phyloP scores from a whole-genome alignment of 1,284 basidiomycete genomes.

The Neonothopanus nambi region DNA sequence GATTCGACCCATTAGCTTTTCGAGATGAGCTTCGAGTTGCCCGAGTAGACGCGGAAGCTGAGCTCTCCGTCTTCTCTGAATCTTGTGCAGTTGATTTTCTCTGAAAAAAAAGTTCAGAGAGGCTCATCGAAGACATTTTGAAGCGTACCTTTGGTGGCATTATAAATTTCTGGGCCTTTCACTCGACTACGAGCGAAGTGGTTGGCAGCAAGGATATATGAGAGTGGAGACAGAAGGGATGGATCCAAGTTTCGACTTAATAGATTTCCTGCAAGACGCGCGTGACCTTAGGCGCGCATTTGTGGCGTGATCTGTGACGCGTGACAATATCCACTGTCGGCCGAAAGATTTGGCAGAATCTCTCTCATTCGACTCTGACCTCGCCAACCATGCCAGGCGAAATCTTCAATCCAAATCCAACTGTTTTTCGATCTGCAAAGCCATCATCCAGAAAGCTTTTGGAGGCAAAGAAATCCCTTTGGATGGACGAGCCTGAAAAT shows the following conservation, averaged over 20 bases:
- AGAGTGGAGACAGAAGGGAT: no score
- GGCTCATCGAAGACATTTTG: not conserved
- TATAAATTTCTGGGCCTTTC: not conserved
- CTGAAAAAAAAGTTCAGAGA: not conserved
- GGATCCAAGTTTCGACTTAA: no score
- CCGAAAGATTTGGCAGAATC: no score
- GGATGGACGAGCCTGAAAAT: constrained; percentile 46
- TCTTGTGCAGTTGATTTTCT: constrained; percentile 8
- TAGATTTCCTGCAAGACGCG: no score
- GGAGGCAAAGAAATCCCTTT: constrained; percentile 43
- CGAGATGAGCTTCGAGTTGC: constrained; percentile 10
- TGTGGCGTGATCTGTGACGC: no score
- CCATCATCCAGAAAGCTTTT: constrained; percentile 36
- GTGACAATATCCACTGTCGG: no score
- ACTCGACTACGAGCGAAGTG: no score
- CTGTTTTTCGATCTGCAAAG: constrained; percentile 47
- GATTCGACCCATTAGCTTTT: not conserved
- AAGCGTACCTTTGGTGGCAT: constrained; percentile 13
- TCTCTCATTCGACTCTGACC: no score
- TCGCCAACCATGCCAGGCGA: constrained; percentile 41
- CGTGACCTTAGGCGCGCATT: no score
- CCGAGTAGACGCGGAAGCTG: not conserved
- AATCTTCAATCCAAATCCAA: constrained; percentile 68
- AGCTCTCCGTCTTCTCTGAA: not conserved
- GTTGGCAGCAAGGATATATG: no score